Conservation (phyloP, 768 basidiomycete species). For the Phanerodontia chrysosporium region DNA sequence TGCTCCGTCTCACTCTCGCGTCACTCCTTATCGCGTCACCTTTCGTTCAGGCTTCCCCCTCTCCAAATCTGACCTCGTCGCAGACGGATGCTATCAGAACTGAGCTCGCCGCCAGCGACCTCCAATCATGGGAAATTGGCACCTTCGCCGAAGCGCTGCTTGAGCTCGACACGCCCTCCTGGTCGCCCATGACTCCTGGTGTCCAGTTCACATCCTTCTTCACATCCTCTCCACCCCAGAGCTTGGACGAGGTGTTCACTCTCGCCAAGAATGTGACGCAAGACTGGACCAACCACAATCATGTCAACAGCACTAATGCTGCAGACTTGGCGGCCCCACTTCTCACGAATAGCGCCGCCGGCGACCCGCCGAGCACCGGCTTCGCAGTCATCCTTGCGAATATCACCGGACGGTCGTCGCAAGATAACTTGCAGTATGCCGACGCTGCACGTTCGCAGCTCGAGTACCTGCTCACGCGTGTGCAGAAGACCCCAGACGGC, state of each 20-base stretch:
- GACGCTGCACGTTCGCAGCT: slow-evolving; percentile 65
- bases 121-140: slow-evolving; percentile 52
- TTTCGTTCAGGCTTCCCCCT: not conserved
- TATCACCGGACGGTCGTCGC: slow-evolving; percentile 36
- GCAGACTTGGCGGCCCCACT: slow-evolving; percentile 45
- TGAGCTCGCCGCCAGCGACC: slow-evolving; percentile 21
- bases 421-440: slow-evolving; percentile 50
- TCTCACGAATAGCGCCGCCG: slow-evolving; percentile 53
- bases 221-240: slow-evolving; percentile 26
- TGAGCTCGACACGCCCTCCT: slow-evolving; percentile 42
- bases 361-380: slow-evolving; percentile 78
- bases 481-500: slow-evolving; percentile 65
- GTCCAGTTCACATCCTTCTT: slow-evolving; percentile 19
- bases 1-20: not conserved
- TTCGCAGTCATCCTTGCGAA: slow-evolving; percentile 63
- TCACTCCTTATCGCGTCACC: not conserved
- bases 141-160: slow-evolving; percentile 46
- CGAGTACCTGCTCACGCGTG: slow-evolving; percentile 50
- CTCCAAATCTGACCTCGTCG: not conserved
- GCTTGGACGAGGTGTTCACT: slow-evolving; percentile 50
- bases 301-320: slow-evolving; percentile 34
- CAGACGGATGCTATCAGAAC: not conserved
- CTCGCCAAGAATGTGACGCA: slow-evolving; percentile 49
- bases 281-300: slow-evolving; percentile 40
- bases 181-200: slow-evolving; percentile 37